Conservation (phyloP, 2,329 filamentous ascomycete genomes). For the Camillea tinctor region DNA sequence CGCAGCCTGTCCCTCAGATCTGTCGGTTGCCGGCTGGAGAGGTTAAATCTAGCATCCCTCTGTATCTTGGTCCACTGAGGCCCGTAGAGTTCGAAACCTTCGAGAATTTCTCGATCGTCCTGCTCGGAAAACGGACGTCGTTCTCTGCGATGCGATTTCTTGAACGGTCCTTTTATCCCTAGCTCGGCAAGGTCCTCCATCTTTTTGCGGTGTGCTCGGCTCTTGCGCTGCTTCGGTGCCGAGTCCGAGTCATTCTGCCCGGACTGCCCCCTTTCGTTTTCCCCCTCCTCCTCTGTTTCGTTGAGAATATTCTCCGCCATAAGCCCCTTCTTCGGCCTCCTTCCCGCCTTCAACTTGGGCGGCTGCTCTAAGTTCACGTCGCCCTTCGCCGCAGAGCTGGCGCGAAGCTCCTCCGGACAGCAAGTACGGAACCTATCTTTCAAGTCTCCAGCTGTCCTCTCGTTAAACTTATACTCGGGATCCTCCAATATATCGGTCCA, state of each 20-base stretch:
- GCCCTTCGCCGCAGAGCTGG: constrained; percentile 34
- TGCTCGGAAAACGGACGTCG: constrained; percentile 60
- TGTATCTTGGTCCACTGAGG: constrained; percentile 67
- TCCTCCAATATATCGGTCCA: constrained; percentile 66
- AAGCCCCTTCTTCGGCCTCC: constrained; percentile 47
- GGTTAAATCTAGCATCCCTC: constrained; percentile 55
- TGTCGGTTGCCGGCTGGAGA: constrained; percentile 60
- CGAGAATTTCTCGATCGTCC: constrained; percentile 61
- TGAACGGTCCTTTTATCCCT: constrained; percentile 62
- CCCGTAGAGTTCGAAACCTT: constrained; percentile 59
- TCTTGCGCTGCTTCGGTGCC: constrained; percentile 45
- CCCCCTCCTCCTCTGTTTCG: constrained; percentile 39
- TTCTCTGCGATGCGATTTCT: constrained; percentile 59
- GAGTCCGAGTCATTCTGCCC: constrained; percentile 36
- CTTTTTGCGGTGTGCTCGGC: constrained; percentile 54
- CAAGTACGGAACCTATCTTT: constrained; percentile 68
- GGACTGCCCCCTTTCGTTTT: constrained; percentile 23
- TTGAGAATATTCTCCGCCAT: constrained; percentile 58
- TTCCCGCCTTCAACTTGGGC: constrained; percentile 23
- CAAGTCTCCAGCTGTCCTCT: constrained; percentile 59
- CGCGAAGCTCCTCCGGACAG: constrained; percentile 59
- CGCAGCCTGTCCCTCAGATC: constrained; percentile 62
- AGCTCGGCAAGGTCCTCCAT: constrained; percentile 55
- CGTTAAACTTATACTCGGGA: constrained; percentile 58
- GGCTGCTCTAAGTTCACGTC: constrained; percentile 25